Base-by-base conservation (phyloP, 2,329 filamentous ascomycete species). In the Thermoascus crustaceus region DNA sequence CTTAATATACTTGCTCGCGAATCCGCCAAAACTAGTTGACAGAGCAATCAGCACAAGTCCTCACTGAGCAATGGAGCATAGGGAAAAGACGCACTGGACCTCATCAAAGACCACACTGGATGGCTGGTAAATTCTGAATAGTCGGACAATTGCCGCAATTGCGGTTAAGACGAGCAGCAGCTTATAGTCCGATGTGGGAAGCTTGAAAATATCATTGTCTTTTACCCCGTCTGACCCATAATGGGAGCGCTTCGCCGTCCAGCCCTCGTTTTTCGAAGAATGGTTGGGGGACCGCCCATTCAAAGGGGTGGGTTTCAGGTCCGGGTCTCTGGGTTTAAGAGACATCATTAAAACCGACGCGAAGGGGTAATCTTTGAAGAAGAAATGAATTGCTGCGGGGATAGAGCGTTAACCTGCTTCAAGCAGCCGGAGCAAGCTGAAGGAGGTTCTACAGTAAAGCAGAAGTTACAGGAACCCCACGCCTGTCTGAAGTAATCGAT, bases 1-100 rank as follows among this genome's bases (percentile, higher is more conserved):
- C 72, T 98, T 96, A 74, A 98, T 96, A 64, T 98, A 98, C 66
- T 98, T 98, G 52, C 84, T 86, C 46, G 91, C 91, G 60, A 98
- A 98, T 32, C 91, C 91, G 61, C 91, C 91, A 62, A 98, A 98
- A 67, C 87, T 94, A 54, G 46, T 44, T 17, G 32, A 38, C 19
- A 37, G 22, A 18, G 30, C 11, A 21, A 14, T 18, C n/a, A 32
- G 8, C 9, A 3, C 22, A 7, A 30, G 21, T 22, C 7, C 17
- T 39, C 34, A 42, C 36, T 44, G 32, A 42, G 31, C 20, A n/a
- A 30, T 16, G 14, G 37, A 22, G 35, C 17, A 9, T 17, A 4
- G 32, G 25, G 20, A 11, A 37, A 38, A 16, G 39, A 79, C 86
- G 61, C 77, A 94, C 87, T 98, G 91, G 61, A 98, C 91, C 70